Conservation (phyloP, 768 basidiomycete species). For the Tubosaeta sp. region DNA sequence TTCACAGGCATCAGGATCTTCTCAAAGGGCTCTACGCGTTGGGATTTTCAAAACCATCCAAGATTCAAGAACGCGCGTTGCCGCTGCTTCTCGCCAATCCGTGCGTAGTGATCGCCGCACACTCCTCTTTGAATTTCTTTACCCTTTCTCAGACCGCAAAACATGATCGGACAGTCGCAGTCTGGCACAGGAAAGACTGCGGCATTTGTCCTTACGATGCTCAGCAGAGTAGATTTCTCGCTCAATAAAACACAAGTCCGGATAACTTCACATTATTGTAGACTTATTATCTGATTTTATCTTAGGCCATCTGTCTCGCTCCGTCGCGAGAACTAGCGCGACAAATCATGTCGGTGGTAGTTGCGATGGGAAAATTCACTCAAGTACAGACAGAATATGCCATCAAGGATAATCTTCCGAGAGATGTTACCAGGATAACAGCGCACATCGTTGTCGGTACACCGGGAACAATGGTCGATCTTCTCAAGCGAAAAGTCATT, state of each 20-base stretch:
- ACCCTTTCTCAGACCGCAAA: constrained; percentile 66
- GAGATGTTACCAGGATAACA: constrained; percentile 60
- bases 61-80: constrained; percentile 96
- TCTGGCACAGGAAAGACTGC: constrained; percentile 99
- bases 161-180: constrained; percentile 99
- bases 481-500: constrained; percentile 74
- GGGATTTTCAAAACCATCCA: constrained; percentile 96
- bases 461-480: constrained; percentile 90
- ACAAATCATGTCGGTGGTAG: constrained; percentile 95
- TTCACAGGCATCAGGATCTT: constrained; percentile 72
- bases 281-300: constrained; percentile 2
- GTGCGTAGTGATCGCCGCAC: constrained; percentile 41
- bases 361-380: constrained; percentile 94
- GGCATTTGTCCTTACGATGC: constrained; percentile 96
- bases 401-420: constrained; percentile 82
- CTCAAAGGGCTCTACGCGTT: constrained; percentile 92
- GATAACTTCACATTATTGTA: neutral
- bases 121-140: constrained; percentile 5
- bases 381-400: constrained; percentile 91
- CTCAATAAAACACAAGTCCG: constrained; percentile 79
- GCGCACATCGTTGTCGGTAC: constrained; percentile 95
- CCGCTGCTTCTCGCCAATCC: constrained; percentile 88
- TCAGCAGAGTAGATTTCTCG: constrained; percentile 86
- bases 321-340: constrained; percentile 96
- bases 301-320: constrained; percentile 91